Conservation (phyloP, 257 asterid species). For the Ilex asprella region DNA sequence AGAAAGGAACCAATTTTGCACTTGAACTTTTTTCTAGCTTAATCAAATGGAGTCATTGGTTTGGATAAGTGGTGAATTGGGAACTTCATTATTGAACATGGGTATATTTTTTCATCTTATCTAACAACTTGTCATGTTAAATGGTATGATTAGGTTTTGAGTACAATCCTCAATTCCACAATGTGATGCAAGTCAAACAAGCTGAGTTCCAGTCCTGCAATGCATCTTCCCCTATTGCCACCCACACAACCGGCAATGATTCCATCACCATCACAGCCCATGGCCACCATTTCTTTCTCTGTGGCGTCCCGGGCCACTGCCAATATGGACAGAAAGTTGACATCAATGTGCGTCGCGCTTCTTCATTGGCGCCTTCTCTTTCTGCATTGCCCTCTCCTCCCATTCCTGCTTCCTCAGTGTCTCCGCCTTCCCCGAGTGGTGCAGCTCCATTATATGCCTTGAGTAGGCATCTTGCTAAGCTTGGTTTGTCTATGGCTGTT, state of each 20-base stretch:
- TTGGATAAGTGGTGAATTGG: no score
- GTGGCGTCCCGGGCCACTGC: slow-evolving; percentile 24
- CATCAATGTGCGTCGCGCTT: slow-evolving; percentile 4
- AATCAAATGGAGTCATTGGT: no score
- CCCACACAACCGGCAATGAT: slow-evolving; percentile 26
- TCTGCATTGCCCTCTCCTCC: neutral
- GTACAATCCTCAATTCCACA: slow-evolving; percentile 18
- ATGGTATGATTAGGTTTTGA: slow-evolving; percentile 17
- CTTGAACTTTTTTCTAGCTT: no score
- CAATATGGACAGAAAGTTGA: slow-evolving; percentile 22
- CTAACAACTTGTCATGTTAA: neutral
- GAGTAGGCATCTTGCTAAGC: neutral
- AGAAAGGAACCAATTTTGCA: no score
- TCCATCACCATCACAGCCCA: slow-evolving; percentile 7
- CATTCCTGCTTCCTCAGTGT: neutral
- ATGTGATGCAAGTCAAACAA: slow-evolving; percentile 21
- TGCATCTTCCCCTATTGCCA: slow-evolving; percentile 17
- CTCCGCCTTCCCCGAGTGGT: neutral
- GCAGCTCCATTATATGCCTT: neutral
- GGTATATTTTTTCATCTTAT: no score
- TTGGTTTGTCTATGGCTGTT: neutral
- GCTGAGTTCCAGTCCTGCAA: slow-evolving; percentile 23
- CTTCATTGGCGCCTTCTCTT: neutral
- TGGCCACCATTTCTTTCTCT: slow-evolving; percentile 27
- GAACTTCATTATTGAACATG: no score